Evolutionary conservation across 495 filamentous ascomycete genomes (phyloP).

Genomic region (Tuber melanosporum): DNA sequence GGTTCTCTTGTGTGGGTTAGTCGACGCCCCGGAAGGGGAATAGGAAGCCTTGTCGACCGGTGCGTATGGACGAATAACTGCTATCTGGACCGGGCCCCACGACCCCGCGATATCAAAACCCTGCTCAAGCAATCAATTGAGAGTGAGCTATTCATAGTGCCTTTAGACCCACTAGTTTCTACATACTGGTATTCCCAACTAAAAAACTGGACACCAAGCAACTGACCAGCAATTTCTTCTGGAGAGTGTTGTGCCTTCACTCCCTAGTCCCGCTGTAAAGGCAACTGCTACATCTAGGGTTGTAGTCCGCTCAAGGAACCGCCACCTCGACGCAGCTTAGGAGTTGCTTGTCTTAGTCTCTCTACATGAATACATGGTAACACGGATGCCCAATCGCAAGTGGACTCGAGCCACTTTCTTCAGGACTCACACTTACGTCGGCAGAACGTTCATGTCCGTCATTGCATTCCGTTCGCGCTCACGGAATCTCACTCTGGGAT

Average conservation of each 20-base stretch:
- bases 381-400: slow-evolving; percentile 29
- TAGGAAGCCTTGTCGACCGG: background rate
- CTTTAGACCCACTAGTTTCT: background rate
- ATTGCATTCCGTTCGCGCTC: background rate
- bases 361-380: slow-evolving; percentile 38
- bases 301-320: slow-evolving; percentile 19
- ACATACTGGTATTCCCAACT: background rate
- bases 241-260: slow-evolving; percentile 23
- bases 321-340: slow-evolving; percentile 9
- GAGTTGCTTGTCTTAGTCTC: slow-evolving; percentile 38
- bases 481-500: background rate
- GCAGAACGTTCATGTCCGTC: background rate
- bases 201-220: background rate
- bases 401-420: background rate
- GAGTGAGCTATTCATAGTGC: background rate
- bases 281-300: slow-evolving; percentile 18
- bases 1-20: background rate
- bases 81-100: background rate
- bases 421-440: background rate
- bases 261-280: slow-evolving; percentile 5
- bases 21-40: background rate
- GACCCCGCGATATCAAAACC: background rate
- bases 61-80: background rate
- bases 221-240: background rate
- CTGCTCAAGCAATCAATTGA: background rate